Conservation (phyloP, 1,284 basidiomycete species). For the Sporisorium exsertum region DNA sequence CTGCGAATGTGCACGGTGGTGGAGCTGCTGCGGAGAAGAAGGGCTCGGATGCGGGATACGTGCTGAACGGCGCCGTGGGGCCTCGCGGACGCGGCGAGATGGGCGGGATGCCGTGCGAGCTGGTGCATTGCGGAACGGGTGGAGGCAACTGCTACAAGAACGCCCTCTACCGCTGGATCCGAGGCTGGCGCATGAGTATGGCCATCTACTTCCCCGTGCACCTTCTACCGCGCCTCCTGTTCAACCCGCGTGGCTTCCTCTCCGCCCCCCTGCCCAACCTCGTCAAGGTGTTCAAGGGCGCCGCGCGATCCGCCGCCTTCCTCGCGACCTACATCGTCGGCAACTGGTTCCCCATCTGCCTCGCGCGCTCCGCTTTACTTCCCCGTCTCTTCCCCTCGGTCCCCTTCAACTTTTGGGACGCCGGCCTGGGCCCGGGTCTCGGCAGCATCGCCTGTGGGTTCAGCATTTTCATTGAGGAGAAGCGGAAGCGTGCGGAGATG, state of each 20-base stretch:
- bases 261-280: slow-evolving; percentile 50
- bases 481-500: slow-evolving; percentile 70
- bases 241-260: slow-evolving; percentile 57
- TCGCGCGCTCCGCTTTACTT: slow-evolving; percentile 46
- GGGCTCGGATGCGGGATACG: slow-evolving; percentile 31
- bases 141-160: slow-evolving; percentile 67
- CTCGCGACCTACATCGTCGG: slow-evolving; percentile 69
- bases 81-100: slow-evolving; percentile 58
- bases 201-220: slow-evolving; percentile 71
- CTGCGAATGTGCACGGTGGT: neutral
- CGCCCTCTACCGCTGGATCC: slow-evolving; percentile 64
- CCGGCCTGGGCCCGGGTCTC: slow-evolving; percentile 48
- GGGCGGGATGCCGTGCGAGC: slow-evolving; percentile 68
- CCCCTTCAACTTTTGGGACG: slow-evolving; percentile 56
- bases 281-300: slow-evolving; percentile 61
- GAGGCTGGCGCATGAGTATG: slow-evolving; percentile 67
- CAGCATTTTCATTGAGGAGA: slow-evolving; percentile 70
- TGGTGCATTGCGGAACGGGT: slow-evolving; percentile 69
- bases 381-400: slow-evolving; percentile 53
- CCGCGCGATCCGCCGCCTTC: slow-evolving; percentile 68
- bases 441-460: slow-evolving; percentile 56
- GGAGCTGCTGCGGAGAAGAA: neutral
- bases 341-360: slow-evolving; percentile 67
- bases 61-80: slow-evolving; percentile 54
- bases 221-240: slow-evolving; percentile 68